phyloP scores from a whole-genome alignment of 1,284 basidiomycete genomes.

The Ustilago hordei region DNA sequence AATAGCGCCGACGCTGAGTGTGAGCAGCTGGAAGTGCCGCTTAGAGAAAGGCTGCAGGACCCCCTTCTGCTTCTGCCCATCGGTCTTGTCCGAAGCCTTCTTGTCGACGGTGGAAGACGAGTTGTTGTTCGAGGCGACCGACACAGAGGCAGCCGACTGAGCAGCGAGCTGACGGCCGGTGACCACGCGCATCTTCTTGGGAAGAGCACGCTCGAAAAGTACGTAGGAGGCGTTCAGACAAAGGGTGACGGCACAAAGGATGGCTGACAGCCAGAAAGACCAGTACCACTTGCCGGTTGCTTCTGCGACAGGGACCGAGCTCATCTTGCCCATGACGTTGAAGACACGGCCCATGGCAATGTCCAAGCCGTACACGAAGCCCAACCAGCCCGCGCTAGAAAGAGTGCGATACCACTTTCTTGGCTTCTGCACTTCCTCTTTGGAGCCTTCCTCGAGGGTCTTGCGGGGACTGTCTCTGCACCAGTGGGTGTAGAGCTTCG shows the following conservation, averaged over 20 bases:
- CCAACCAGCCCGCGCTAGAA: constrained; percentile 33
- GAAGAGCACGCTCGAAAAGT: constrained; percentile 67
- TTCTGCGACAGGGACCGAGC: constrained; percentile 69
- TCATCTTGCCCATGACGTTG: constrained; percentile 53
- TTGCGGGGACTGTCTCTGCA: constrained; percentile 16
- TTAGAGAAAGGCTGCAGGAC: constrained; percentile 16
- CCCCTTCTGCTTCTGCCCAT: background rate
- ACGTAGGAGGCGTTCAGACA: constrained; percentile 67
- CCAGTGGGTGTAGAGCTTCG: constrained; percentile 64
- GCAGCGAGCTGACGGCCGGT: constrained; percentile 52
- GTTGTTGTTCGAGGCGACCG: constrained; percentile 5
- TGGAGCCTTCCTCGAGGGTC: background rate
- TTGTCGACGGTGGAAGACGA: constrained; percentile 13
- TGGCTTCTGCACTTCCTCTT: constrained; percentile 1
- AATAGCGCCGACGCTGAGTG: constrained; percentile 31
- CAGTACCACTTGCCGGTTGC: constrained; percentile 70
- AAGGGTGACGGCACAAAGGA: constrained; percentile 63
- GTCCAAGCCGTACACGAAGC: constrained; percentile 65
- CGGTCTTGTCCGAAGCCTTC: constrained; percentile 3
- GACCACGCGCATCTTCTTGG: constrained; percentile 59
- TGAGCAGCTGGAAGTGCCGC: constrained; percentile 17
- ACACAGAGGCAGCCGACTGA: background rate
- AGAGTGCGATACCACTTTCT: constrained; percentile 13
- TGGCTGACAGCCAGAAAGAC: constrained; percentile 70
- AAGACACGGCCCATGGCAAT: constrained; percentile 65